A percentile compares a stretch with the other conserved stretches of the same genome.
Evolutionary conservation across 2,329 filamentous ascomycete species (phyloP).

Genomic region (Alternaria sp.): DNA sequence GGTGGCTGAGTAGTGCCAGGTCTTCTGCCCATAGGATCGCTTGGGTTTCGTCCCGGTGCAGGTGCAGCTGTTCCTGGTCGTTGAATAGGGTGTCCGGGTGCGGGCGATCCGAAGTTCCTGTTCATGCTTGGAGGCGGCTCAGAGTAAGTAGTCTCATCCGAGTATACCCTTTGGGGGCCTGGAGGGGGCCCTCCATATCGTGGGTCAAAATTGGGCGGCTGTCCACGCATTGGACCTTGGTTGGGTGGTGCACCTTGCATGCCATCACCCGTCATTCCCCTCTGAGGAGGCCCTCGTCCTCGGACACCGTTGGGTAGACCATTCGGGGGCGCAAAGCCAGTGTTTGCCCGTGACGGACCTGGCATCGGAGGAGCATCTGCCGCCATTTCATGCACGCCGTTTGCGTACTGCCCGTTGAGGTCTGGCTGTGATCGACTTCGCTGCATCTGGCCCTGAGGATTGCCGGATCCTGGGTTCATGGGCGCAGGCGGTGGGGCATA

Average conservation of each 20-base stretch:
- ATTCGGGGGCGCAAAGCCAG: constrained; percentile 39
- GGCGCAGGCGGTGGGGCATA: constrained; percentile 15
- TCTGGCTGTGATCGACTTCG: constrained; percentile 73
- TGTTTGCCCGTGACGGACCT: constrained; percentile 58
- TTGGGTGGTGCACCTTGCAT: constrained; percentile 19
- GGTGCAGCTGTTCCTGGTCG: constrained; percentile 43
- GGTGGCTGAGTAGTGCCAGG: constrained; percentile 50
- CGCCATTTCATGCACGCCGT: constrained; percentile 72
- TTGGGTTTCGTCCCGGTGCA: constrained; percentile 31
- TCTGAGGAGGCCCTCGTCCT: constrained; percentile 35
- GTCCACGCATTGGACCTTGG: constrained; percentile 27
- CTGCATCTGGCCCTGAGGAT: constrained; percentile 53
- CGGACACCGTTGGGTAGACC: constrained; percentile 37
- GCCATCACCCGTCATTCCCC: constrained; percentile 19
- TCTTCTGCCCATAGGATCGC: constrained; percentile 38
- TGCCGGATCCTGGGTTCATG: constrained; percentile 13
- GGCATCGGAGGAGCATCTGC: constrained; percentile 60
- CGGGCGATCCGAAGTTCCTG: constrained; percentile 36
- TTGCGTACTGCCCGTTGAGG: constrained; percentile 50
- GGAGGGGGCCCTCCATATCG: constrained; percentile 36
- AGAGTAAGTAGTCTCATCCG: constrained; percentile 44
- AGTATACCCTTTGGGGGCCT: constrained; percentile 42
- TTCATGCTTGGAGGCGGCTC: constrained; percentile 43
- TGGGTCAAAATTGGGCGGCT: constrained; percentile 35
- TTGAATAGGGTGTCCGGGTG: constrained; percentile 30